Percentiles rank a stretch among this genome's conserved stretches.
Conservation (phyloP, 768 basidiomycete species). For the Macrolepiota dolichaula region DNA sequence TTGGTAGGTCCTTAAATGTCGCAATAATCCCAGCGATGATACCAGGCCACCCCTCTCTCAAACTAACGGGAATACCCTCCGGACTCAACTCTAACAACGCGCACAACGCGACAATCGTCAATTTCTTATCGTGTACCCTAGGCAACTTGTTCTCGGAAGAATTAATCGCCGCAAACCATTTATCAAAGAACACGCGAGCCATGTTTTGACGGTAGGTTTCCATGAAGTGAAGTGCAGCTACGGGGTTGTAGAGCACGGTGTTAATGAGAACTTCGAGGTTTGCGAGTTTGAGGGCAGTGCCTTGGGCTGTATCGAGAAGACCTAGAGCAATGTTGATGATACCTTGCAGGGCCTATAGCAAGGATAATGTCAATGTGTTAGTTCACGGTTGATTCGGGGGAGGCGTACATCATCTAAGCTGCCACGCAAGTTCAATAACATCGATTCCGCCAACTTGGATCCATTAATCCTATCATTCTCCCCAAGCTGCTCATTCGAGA, state of each 20-base stretch:
- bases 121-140: conserved; percentile 88
- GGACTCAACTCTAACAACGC: conserved; percentile 72
- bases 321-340: conserved; percentile 63
- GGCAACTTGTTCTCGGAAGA: conserved; percentile 54
- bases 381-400: not conserved
- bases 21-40: conserved; percentile 69
- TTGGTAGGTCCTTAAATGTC: conserved; percentile 76
- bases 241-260: conserved; percentile 78
- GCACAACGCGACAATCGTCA: conserved; percentile 73
- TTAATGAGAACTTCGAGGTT: conserved; percentile 85
- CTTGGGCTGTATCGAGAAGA: conserved; percentile 59
- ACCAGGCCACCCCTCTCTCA: conserved; percentile 72
- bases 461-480: conserved; percentile 84
- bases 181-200: conserved; percentile 76
- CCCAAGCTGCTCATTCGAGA: conserved; percentile 69
- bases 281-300: conserved; percentile 63
- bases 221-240: conserved; percentile 73
- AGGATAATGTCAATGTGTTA: conserved; percentile 2
- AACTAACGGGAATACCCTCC: conserved; percentile 46
- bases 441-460: conserved; percentile 80
- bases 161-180: conserved; percentile 79
- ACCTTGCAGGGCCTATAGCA: conserved; percentile 52
- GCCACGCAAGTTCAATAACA: conserved; percentile 77
- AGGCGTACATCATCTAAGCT: conserved; percentile 72
- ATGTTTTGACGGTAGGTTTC: conserved; percentile 55